phyloP scores from a whole-genome alignment of 1,284 basidiomycete species.

The Coniferiporia sulphurascens region DNA sequence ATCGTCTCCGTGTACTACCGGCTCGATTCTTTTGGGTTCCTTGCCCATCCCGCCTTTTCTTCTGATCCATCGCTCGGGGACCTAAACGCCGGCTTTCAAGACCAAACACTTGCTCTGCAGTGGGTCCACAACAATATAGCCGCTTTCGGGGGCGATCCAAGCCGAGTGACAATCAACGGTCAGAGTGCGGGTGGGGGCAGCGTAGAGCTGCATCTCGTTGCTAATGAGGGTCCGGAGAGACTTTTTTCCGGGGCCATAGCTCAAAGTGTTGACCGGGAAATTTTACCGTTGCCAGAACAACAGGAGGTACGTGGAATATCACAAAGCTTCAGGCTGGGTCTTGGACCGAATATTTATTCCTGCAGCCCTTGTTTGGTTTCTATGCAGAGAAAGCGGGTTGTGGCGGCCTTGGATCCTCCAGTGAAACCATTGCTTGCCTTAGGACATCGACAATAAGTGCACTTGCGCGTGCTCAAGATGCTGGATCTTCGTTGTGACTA shows the following conservation, averaged over 20 bases:
- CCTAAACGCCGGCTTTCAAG: conserved; percentile 56
- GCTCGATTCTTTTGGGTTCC: conserved; percentile 40
- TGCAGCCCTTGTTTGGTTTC: conserved; percentile 46
- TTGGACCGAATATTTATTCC: not conserved
- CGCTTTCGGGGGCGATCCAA: conserved; percentile 59
- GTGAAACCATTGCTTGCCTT: conserved; percentile 40
- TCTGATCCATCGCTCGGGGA: conserved; percentile 31
- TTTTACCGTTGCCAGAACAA: conserved; percentile 44
- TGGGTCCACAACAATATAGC: conserved; percentile 60
- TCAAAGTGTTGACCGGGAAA: conserved; percentile 52
- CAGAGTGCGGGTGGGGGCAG: conserved; percentile 57
- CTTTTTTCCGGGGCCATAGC: conserved; percentile 51
- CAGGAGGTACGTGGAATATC: conserved; percentile 35
- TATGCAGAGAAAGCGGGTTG: conserved; percentile 46
- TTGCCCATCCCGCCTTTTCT: conserved; percentile 38
- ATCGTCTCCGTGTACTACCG: conserved; percentile 43
- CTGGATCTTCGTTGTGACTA: conserved; percentile 29
- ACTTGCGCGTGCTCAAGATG: conserved; percentile 51
- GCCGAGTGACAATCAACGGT: conserved; percentile 54
- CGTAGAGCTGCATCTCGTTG: conserved; percentile 51
- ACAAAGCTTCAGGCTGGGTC: conserved; percentile 4
- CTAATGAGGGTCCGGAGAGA: conserved; percentile 31
- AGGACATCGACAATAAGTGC: conserved; percentile 44
- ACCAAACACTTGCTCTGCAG: conserved; percentile 54
- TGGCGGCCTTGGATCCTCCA: conserved; percentile 30